These are phyloP conservation scores for Thelonectria discophora DNA, from an alignment of 2,329 filamentous ascomycete genomes.

Conservation along the genomic window DNA sequence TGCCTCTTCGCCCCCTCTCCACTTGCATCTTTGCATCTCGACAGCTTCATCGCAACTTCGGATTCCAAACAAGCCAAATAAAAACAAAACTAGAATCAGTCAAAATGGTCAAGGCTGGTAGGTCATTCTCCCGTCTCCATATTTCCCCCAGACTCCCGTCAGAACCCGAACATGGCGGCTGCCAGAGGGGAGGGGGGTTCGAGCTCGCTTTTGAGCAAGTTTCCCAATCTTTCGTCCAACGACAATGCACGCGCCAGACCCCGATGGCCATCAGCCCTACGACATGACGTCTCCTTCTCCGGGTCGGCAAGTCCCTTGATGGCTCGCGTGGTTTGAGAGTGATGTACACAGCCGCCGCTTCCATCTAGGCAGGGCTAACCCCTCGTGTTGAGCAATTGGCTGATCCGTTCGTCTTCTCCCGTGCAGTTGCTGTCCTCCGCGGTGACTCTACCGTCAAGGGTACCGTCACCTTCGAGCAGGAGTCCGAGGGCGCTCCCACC, in stretches of 20 bases:
- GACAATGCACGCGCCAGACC: constrained; percentile 47
- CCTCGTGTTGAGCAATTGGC: constrained; percentile 19
- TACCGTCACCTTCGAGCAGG: constrained; percentile 95
- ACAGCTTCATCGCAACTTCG: constrained; percentile 32
- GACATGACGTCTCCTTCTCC: constrained; percentile 15
- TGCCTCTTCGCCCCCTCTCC: constrained; percentile 36
- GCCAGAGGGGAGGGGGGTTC: constrained; percentile 38
- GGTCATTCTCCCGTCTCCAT: constrained; percentile 46
- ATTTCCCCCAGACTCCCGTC: constrained; percentile 23
- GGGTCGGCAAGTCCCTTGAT: constrained; percentile 47
- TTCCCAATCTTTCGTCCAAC: constrained; percentile 47
- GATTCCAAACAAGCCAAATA: constrained; percentile 25
- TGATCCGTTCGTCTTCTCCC: constrained; percentile 30
- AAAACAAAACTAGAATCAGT: constrained; percentile 53
- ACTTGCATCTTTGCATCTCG: constrained; percentile 33
- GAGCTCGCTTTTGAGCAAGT: constrained; percentile 70
- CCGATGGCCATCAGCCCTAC: constrained; percentile 52
- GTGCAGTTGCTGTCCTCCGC: constrained; percentile 90
- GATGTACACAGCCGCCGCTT: background rate
- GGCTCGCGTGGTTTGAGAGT: constrained; percentile 22
- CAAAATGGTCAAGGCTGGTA: constrained; percentile 99
- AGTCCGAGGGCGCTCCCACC: constrained; percentile 81
- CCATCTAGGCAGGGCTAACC: constrained; percentile 15
- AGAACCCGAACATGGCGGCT: constrained; percentile 30
- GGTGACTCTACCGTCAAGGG: constrained; percentile 96